Conservation (phyloP, 2,329 filamentous ascomycete genomes). For the Alternaria arbusti region DNA sequence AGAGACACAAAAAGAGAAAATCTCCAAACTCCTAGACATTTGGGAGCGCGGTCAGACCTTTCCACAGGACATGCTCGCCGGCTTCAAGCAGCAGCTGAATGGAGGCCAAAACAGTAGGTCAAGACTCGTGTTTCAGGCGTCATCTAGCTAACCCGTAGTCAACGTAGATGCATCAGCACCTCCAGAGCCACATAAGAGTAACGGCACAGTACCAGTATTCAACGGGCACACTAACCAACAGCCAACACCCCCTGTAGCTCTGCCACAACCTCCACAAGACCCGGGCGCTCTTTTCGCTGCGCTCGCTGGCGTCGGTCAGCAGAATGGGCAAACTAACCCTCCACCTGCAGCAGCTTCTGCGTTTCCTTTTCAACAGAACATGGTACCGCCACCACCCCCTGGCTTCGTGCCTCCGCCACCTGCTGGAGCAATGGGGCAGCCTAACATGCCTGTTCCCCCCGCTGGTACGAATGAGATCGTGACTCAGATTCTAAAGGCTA, state of each 20-base stretch:
- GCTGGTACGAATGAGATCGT: conserved; percentile 36
- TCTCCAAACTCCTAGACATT: conserved; percentile 93
- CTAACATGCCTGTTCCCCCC: conserved; percentile 32
- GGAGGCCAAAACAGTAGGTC: conserved; percentile 70
- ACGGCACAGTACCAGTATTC: conserved; percentile 26
- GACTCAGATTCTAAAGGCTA: conserved; percentile 43
- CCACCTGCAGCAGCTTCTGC: conserved; percentile 28
- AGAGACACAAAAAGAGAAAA: conserved; percentile 95
- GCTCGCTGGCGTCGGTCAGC: conserved; percentile 40
- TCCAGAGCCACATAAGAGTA: conserved; percentile 36
- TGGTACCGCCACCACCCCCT: conserved; percentile 41
- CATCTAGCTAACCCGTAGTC: conserved; percentile 15
- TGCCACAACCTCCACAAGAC: conserved; percentile 33
- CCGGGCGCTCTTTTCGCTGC: conserved; percentile 42
- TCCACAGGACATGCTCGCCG: conserved; percentile 76
- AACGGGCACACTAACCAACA: conserved; percentile 37
- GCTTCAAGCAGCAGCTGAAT: conserved; percentile 82
- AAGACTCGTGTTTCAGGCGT: conserved; percentile 29
- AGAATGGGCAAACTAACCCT: conserved; percentile 37
- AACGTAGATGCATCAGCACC: conserved; percentile 30
- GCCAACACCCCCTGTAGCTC: conserved; percentile 23
- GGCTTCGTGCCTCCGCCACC: conserved; percentile 42
- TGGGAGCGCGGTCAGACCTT: conserved; percentile 98
- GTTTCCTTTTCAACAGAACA: conserved; percentile 37
- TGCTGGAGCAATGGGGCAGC: conserved; percentile 26